Evolutionary conservation across 2,329 filamentous ascomycete genomes (phyloP), one percentile per base, ranked within the genome.

Genomic region (Diplodia scrobiculata): DNA sequence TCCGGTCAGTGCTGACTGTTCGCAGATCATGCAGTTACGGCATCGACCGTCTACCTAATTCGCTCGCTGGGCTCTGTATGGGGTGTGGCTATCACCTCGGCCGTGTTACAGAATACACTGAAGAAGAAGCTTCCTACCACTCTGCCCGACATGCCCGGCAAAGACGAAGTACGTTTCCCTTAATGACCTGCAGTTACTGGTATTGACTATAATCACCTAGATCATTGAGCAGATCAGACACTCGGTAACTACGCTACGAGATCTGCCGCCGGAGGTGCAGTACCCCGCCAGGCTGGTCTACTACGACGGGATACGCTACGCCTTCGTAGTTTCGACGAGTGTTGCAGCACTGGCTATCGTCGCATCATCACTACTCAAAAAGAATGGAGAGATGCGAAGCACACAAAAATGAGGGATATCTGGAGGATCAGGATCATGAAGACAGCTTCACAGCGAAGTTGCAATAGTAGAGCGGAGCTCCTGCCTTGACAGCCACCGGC

Each of bases 11-110:
- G 5, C 14, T 53, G 6, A 53, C 6, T 4, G 6, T 60, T 6
- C 34, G 13, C 45, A 87, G 86, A 88, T 63, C 86, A 89, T 70
- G 86, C 86, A 11, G 86, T 88, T 1, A 84, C 83, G 0, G 82
- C 86, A 2, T 88, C 86, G 1, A 87, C 84, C 0, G 84, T 87
- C 6, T 89, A 89, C 72, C 80, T 89, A 21, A 82, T 89, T 51
- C 83, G 87, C 29, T 88, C 86, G 0, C 76, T 89, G 2, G 87
- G 86, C 1, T 84, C 83, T 0, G 86, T 89, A 17, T 89, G 85
- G 82, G 86, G 87, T 10, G 87, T 89, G 1, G 86, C 87, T 0
- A 78, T 86, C 41, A 85, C 85, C 0, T 87, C 86, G 9, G 82
- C 86, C 6, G 86, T 89, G 52, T 80, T 87, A 38, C 87, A 89